A percentile compares a stretch with the other conserved stretches of the same genome.
Evolutionary conservation across 371 early-diverging fungal genomes (phyloP).

Genomic region (Mortierella sp.): DNA sequence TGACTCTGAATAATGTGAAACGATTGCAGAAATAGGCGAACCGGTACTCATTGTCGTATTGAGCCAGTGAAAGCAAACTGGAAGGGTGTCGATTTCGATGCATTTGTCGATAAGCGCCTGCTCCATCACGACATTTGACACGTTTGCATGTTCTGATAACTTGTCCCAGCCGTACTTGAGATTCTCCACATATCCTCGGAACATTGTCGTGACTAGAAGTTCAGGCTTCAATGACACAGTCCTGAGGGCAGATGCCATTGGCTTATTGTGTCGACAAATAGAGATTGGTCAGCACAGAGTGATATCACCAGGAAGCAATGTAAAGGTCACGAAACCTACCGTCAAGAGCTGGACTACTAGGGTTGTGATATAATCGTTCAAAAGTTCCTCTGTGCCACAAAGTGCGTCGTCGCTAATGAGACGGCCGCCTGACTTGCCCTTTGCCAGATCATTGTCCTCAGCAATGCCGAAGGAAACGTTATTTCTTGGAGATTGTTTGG

Average conservation of each 20-base stretch:
- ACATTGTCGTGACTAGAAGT: constrained; percentile 35
- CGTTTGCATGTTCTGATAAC: constrained; percentile 51
- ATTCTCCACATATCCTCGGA: constrained; percentile 48
- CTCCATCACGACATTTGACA: constrained; percentile 53
- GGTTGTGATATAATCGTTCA: constrained; percentile 52
- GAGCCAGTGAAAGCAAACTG: constrained; percentile 57
- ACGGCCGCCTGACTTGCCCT: constrained; percentile 2
- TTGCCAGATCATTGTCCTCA: not conserved
- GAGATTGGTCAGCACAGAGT: not conserved
- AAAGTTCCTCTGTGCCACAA: constrained; percentile 41
- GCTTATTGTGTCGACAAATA: constrained; percentile 15
- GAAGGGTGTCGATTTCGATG: constrained; percentile 66
- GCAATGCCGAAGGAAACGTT: too few species aligned
- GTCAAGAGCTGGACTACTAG: constrained; percentile 50
- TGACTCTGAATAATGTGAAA: constrained; percentile 49
- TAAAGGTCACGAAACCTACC: constrained; percentile 8
- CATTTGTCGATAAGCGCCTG: constrained; percentile 65
- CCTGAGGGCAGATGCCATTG: constrained; percentile 46
- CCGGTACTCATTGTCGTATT: constrained; percentile 54
- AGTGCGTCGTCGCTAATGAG: constrained; percentile 11
- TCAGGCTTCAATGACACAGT: constrained; percentile 52
- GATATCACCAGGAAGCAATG: too few species aligned
- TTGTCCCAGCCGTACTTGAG: constrained; percentile 55
- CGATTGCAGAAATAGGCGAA: constrained; percentile 44
- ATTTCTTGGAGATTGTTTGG: too few species aligned